Conservation (phyloP, 192 early-diverging fungal species). For the Entomortierella parvispora region DNA sequence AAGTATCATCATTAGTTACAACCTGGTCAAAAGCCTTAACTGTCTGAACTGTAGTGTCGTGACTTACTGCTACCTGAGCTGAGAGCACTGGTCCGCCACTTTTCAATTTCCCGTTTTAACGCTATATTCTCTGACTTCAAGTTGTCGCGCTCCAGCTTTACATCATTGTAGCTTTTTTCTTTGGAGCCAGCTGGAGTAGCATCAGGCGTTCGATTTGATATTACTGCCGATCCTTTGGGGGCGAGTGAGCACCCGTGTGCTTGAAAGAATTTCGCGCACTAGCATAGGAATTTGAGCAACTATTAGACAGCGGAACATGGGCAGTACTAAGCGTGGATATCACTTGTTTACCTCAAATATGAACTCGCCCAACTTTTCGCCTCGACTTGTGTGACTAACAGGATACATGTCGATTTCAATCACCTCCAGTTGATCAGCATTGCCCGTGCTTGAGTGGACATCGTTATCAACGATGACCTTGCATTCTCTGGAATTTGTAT, state of each 20-base stretch:
- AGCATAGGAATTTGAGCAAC: not conserved
- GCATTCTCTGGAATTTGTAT: constrained; percentile 31
- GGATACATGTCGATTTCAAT: constrained; percentile 38
- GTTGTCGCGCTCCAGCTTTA: constrained; percentile 40
- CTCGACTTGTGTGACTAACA: constrained; percentile 30
- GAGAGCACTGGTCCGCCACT: constrained; percentile 15
- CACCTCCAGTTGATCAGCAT: not conserved
- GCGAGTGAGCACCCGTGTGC: constrained; percentile 25
- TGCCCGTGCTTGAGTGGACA: constrained; percentile 20
- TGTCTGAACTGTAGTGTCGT: too few relatives aligned
- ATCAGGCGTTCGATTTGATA: not conserved
- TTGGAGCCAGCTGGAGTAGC: not conserved
- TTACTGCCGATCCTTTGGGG: not conserved
- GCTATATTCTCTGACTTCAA: constrained; percentile 32
- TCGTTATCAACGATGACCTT: constrained; percentile 47
- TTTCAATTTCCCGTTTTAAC: constrained; percentile 36
- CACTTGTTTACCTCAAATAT: constrained; percentile 38
- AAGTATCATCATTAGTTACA: not conserved
- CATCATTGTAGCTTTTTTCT: constrained; percentile 19
- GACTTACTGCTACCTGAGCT: constrained; percentile 19
- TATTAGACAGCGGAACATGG: not conserved
- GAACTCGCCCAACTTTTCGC: constrained; percentile 40
- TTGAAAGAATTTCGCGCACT: constrained; percentile 43
- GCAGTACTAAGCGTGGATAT: not conserved
- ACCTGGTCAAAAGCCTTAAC: not conserved